These are phyloP conservation scores for Talaromyces ruber DNA, from an alignment of 495 filamentous ascomycete genomes.

Conservation along the genomic window DNA sequence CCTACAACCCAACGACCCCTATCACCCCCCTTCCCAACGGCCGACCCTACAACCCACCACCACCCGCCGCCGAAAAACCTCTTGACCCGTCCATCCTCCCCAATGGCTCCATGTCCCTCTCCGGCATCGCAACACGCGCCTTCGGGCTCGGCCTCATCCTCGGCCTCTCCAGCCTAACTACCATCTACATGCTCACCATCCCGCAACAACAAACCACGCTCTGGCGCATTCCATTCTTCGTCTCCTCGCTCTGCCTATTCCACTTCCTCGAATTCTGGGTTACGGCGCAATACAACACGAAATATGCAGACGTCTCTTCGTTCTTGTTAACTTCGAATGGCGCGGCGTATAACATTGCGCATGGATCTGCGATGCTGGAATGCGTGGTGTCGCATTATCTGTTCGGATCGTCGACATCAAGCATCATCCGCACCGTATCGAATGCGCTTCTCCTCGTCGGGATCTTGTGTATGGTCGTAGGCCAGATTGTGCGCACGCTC, in stretches of 20 bases:
- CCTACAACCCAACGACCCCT: not conserved
- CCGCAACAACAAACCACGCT: slow-evolving; percentile 41
- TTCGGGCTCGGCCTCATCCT: slow-evolving; percentile 48
- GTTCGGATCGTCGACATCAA: not conserved
- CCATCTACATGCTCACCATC: slow-evolving; percentile 27
- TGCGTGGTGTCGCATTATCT: slow-evolving; percentile 50
- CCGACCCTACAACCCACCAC: slow-evolving; percentile 1
- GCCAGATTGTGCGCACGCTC: slow-evolving; percentile 62
- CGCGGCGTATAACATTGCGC: slow-evolving; percentile 73
- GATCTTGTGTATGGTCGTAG: slow-evolving; percentile 52
- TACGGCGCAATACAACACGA: slow-evolving; percentile 76
- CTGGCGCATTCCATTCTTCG: slow-evolving; percentile 81
- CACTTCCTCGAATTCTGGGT: slow-evolving; percentile 95
- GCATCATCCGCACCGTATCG: not conserved
- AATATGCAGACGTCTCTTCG: slow-evolving; percentile 56
- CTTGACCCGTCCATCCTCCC: slow-evolving; percentile 23
- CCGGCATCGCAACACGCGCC: slow-evolving; percentile 72
- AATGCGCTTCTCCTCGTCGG: slow-evolving; percentile 42
- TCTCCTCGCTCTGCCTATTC: slow-evolving; percentile 67
- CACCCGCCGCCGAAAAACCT: not conserved
- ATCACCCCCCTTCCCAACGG: not conserved
- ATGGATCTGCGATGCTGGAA: slow-evolving; percentile 64
- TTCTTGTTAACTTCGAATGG: slow-evolving; percentile 88
- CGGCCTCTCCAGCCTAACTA: slow-evolving; percentile 32
- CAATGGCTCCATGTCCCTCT: slow-evolving; percentile 56